Percentiles rank a stretch among this genome's conserved stretches.
Evolutionary conservation across 306 rosid species (phyloP).

Genomic region (Macrotyloma uniflorum): DNA sequence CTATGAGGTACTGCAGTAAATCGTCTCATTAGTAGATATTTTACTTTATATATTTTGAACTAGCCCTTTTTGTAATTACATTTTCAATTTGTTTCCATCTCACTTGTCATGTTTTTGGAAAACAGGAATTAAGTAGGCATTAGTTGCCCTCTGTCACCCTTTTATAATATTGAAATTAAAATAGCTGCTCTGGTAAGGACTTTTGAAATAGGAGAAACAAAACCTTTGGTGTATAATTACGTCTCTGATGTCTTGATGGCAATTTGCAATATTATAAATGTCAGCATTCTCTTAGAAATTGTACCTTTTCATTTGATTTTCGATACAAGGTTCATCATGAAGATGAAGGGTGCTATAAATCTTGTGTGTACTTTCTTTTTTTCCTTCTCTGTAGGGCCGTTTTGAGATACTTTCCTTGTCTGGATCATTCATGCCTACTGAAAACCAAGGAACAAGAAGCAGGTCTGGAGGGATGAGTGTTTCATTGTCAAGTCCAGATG

Average conservation of each 20-base stretch:
- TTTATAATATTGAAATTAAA: too few species aligned
- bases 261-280: neutral
- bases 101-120: too few species aligned
- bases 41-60: neutral
- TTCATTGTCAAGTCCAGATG: conserved; percentile 67
- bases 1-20: conserved; percentile 59
- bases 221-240: neutral
- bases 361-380: conserved; percentile 7
- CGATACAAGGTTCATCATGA: neutral
- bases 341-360: conserved; percentile 1
- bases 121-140: too few species aligned
- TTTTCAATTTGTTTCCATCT: neutral
- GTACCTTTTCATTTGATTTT: neutral
- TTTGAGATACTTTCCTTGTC: conserved; percentile 72
- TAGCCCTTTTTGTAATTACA: neutral
- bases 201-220: neutral
- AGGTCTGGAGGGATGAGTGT: conserved; percentile 79
- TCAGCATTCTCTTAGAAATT: neutral
- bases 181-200: too few species aligned
- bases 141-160: too few species aligned
- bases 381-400: conserved; percentile 55
- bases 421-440: conserved; percentile 75
- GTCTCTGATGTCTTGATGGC: neutral
- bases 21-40: neutral
- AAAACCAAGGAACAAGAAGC: conserved; percentile 69